Conservation (phyloP, 768 basidiomycete genomes). For the Kwoniella pini region DNA sequence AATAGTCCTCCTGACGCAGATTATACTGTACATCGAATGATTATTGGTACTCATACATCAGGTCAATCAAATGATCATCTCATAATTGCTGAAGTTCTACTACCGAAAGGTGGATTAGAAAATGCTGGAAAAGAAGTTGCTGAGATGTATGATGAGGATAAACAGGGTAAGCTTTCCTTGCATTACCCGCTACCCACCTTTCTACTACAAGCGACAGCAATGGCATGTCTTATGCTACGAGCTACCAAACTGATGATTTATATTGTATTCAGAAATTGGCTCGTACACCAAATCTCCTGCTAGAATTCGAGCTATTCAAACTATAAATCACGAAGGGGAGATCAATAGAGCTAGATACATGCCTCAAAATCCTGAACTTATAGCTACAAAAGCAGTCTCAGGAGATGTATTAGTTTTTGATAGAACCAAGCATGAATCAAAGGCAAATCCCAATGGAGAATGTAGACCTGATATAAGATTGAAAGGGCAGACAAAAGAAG, state of each 20-base stretch:
- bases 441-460: conserved; percentile 78
- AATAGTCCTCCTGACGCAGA: conserved; percentile 80
- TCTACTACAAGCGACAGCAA: too few relatives aligned
- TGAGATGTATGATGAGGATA: conserved; percentile 89
- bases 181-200: not conserved
- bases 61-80: conserved; percentile 91
- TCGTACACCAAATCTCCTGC: conserved; percentile 82
- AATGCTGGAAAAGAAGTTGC: conserved; percentile 62
- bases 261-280: conserved; percentile 88
- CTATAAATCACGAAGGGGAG: conserved; percentile 92
- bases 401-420: conserved; percentile 96
- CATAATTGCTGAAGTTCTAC: conserved; percentile 89
- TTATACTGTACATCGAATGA: conserved; percentile 90
- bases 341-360: conserved; percentile 98
- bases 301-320: conserved; percentile 84
- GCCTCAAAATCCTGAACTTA: conserved; percentile 97
- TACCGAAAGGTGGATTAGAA: conserved; percentile 74
- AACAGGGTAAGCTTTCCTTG: conserved; percentile 61
- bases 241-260: too few relatives aligned
- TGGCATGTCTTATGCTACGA: too few relatives aligned
- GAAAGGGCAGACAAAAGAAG: conserved; percentile 87
- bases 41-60: conserved; percentile 97
- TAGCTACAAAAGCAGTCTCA: conserved; percentile 88
- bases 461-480: conserved; percentile 89
- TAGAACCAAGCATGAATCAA: conserved; percentile 91